phyloP scores from a whole-genome alignment of 2,329 filamentous ascomycete species.

The Aspergillus sp. region DNA sequence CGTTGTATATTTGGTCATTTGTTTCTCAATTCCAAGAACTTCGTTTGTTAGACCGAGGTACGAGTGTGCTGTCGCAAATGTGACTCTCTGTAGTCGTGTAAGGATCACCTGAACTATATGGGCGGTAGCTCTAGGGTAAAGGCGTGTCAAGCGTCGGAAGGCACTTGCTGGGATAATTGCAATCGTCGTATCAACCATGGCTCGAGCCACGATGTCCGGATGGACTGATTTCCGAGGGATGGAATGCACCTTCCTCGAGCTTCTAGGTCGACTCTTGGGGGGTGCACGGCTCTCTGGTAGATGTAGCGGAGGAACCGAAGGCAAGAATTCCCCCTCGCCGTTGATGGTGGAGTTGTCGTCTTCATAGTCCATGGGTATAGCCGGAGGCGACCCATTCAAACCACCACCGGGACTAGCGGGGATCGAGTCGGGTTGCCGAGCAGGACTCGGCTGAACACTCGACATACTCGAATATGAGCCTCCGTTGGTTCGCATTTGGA shows the following conservation, averaged over 20 bases:
- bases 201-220: conserved; percentile 94
- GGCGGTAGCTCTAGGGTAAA: conserved; percentile 93
- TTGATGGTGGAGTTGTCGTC: conserved; percentile 21
- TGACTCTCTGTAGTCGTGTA: conserved; percentile 90
- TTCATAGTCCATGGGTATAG: conserved; percentile 19
- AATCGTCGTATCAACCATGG: conserved; percentile 94
- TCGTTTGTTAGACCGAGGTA: conserved; percentile 92
- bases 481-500: conserved; percentile 70
- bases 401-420: conserved; percentile 38
- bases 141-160: conserved; percentile 84
- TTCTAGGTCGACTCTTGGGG: conserved; percentile 27
- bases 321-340: conserved; percentile 41
- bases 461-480: conserved; percentile 48
- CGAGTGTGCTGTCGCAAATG: conserved; percentile 87
- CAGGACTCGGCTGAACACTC: conserved; percentile 28
- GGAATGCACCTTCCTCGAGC: conserved; percentile 25
- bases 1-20: conserved; percentile 89
- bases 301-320: conserved; percentile 72
- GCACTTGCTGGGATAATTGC: conserved; percentile 97
- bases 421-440: conserved; percentile 38
- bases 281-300: conserved; percentile 54
- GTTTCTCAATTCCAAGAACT: conserved; percentile 86
- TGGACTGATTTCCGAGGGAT: conserved; percentile 70
- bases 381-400: conserved; percentile 28
- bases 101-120: conserved; percentile 98